phyloP scores from a whole-genome alignment of 805 yeast genomes.

The Monosporozyma solicola region DNA sequence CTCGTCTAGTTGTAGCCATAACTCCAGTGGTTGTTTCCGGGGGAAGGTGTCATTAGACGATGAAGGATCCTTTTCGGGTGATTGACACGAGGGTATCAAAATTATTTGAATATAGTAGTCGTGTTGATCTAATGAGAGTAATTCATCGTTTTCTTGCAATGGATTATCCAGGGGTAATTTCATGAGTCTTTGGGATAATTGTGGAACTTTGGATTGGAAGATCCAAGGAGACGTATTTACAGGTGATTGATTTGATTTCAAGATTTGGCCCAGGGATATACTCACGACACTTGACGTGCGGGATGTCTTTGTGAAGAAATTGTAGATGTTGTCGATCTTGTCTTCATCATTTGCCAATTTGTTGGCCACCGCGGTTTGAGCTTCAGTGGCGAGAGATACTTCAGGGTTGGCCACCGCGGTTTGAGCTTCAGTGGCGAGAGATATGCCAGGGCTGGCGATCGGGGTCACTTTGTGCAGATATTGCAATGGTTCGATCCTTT shows the following conservation, averaged over 20 bases:
- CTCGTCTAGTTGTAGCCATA: slow-evolving; percentile 27
- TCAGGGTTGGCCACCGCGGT: too few relatives aligned
- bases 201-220: slow-evolving; percentile 22
- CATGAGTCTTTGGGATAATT: slow-evolving; percentile 15
- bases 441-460: neutral
- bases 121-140: slow-evolving; percentile 21
- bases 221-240: slow-evolving; percentile 1
- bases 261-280: slow-evolving; percentile 21
- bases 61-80: neutral
- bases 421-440: too few relatives aligned
- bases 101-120: slow-evolving; percentile 24
- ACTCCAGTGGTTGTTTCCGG: slow-evolving; percentile 18
- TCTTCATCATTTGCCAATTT: slow-evolving; percentile 8
- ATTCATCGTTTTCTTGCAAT: slow-evolving; percentile 5
- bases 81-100: slow-evolving; percentile 4
- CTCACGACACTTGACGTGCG: slow-evolving; percentile 10
- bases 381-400: too few relatives aligned
- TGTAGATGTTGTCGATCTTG: slow-evolving; percentile 13
- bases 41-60: neutral
- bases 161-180: slow-evolving; percentile 17
- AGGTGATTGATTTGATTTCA: slow-evolving; percentile 2
- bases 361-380: too few relatives aligned
- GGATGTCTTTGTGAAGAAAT: slow-evolving; percentile 5
- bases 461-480: slow-evolving; percentile 12
- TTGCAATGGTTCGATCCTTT: slow-evolving; percentile 17